Percentiles rank a stretch among this genome's conserved stretches.
These are phyloP conservation scores for Climacium dendroides DNA, from an alignment of 225 moss, liverwort and hornwort genomes.

Conservation along the genomic window DNA sequence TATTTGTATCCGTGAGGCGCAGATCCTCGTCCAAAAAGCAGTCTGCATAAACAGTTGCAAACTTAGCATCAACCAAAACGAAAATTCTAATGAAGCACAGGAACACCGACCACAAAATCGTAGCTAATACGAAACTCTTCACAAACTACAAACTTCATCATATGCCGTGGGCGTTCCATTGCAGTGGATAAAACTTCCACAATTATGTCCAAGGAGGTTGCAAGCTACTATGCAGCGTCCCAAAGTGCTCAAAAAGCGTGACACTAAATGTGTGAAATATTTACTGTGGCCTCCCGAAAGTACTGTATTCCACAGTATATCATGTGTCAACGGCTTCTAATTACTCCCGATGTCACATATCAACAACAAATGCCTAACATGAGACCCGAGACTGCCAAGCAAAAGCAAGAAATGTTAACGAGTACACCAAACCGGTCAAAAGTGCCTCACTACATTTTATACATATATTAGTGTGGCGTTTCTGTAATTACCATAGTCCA, in stretches of 20 bases:
- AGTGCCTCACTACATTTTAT: neutral
- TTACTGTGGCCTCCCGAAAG: neutral
- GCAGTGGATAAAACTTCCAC: neutral
- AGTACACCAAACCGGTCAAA: neutral
- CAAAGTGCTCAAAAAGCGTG: neutral
- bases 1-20: conserved; percentile 1
- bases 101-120: neutral
- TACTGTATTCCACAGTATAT: neutral
- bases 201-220: neutral
- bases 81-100: neutral
- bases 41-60: conserved; percentile 1
- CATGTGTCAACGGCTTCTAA: neutral
- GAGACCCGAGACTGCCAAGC: neutral
- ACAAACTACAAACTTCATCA: neutral
- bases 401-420: neutral
- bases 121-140: neutral
- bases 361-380: neutral
- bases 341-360: neutral
- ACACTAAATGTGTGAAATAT: neutral
- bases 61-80: neutral
- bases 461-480: neutral
- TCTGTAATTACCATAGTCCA: neutral
- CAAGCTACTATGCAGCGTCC: neutral
- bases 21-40: conserved; percentile 26
- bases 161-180: neutral